phyloP scores from a whole-genome alignment of 2,329 filamentous ascomycete species.

The Pseudogymnoascus sp. region DNA sequence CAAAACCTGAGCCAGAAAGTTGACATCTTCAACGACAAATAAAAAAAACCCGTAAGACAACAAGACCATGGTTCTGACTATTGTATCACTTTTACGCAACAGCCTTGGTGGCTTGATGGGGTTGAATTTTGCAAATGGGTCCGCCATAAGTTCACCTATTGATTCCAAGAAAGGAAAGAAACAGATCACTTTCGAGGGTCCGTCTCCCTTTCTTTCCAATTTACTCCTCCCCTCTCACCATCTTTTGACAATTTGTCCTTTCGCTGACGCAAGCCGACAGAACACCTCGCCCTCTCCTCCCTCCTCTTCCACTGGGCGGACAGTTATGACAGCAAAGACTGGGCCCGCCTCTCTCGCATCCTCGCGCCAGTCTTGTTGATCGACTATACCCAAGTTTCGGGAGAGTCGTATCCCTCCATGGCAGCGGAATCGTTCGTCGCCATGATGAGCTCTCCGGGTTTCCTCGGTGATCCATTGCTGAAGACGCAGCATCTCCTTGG shows the following conservation, averaged over 20 bases:
- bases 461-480: conserved; percentile 55
- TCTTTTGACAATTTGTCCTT: neutral
- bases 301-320: conserved; percentile 57
- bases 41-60: neutral
- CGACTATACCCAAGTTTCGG: conserved; percentile 62
- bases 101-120: neutral
- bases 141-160: neutral
- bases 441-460: conserved; percentile 50
- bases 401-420: conserved; percentile 56
- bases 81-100: neutral
- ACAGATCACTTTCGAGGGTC: neutral
- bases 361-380: conserved; percentile 55
- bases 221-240: neutral
- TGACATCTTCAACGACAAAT: neutral
- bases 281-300: conserved; percentile 44
- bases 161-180: neutral
- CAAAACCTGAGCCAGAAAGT: neutral
- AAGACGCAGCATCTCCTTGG: conserved; percentile 62
- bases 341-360: conserved; percentile 51
- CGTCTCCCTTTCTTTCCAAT: neutral
- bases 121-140: neutral
- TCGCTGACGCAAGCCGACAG: conserved; percentile 25
- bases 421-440: conserved; percentile 53
- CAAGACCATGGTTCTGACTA: neutral
- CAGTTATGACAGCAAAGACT: conserved; percentile 61